Evolutionary conservation across 2,329 filamentous ascomycete species (phyloP).

Genomic region (Stagonosporopsis chrysanthemi): DNA sequence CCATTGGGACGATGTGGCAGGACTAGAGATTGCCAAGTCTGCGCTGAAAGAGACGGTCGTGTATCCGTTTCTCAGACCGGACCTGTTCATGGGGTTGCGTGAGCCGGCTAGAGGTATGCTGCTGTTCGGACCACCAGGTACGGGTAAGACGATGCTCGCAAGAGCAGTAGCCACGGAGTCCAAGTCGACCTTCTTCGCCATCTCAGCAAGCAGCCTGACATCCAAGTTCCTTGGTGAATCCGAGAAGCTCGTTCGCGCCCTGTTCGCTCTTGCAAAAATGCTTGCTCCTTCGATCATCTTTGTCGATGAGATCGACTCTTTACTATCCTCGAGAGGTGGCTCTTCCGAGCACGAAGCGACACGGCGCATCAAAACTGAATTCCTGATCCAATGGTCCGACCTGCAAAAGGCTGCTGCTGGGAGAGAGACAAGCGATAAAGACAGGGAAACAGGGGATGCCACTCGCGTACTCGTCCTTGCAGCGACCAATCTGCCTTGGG

Average conservation of each 20-base stretch:
- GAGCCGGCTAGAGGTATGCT: constrained; percentile 96
- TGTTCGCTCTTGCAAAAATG: constrained; percentile 88
- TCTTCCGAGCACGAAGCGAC: constrained; percentile 92
- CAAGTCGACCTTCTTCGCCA: constrained; percentile 94
- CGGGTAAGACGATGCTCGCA: constrained; percentile 97
- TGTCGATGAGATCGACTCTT: constrained; percentile 95
- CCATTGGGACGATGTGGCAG: constrained; percentile 92
- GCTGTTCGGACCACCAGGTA: constrained; percentile 95
- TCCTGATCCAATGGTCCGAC: constrained; percentile 96
- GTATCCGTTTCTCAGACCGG: constrained; percentile 93
- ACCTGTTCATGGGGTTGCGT: constrained; percentile 92
- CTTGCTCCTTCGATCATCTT: constrained; percentile 97
- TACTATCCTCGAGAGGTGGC: constrained; percentile 83
- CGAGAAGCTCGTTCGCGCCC: constrained; percentile 91
- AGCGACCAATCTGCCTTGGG: constrained; percentile 96
- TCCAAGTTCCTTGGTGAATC: constrained; percentile 97
- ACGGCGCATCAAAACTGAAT: constrained; percentile 94
- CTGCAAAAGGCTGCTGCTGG: constrained; percentile 90
- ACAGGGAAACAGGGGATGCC: constrained; percentile 78
- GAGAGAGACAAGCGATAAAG: constrained; percentile 71
- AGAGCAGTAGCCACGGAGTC: constrained; percentile 94
- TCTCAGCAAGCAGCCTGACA: constrained; percentile 91
- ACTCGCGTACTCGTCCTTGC: constrained; percentile 91
- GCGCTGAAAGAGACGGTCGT: constrained; percentile 95
- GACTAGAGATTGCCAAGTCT: constrained; percentile 86